Base-by-base conservation (phyloP, 2,329 filamentous ascomycete genomes). In the Hymenoscyphus linearis region DNA sequence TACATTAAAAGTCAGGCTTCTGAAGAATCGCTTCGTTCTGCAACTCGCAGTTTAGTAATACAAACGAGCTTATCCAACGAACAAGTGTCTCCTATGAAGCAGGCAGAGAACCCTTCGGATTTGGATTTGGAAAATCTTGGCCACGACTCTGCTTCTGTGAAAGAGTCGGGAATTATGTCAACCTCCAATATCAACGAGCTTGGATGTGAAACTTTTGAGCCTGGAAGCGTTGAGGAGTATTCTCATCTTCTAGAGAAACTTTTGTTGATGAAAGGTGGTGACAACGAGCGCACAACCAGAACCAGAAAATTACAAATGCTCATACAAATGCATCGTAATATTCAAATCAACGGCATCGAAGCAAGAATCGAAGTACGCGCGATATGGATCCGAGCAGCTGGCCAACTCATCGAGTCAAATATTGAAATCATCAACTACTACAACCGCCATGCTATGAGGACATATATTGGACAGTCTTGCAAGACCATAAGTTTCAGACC, bases 1-100 rank as follows among this genome's bases (percentile, higher is more conserved):
- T 59, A 60, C 22, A 60, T 70, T 60, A 59, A 57, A 12, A 50
- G 2, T 10, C 44, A 50, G 13, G 44, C 44, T 22, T 18, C 18
- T 4, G 44, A 22, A 4, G 44, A 50, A 13, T 3, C 12, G 16
- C 37, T 4, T 12, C 7, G 37, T n/a, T 44, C 37, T n/a, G 4
- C 5, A 22, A 44, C 7, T 9, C 9, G n/a, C 16, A n/a, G 22
- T 9, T 44, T n/a, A n/a, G 5, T 26, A 12, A 12, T 22, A 22
- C 10, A 22, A 18, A 25, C 18, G 44, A 1, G 25, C 22, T 50
- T 50, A 25, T 22, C 22, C 22, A 22, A 50, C 2, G 40, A 47
- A 22, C 9, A 13, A 50, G 12, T 2, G 9, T 4, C 18, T 25
- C 9, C 18, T 22, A 7, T 22, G 18, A n/a, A 12, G 12, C n/a